phyloP scores from a whole-genome alignment of 192 early-diverging fungal genomes.

The Linnemannia elongata region DNA sequence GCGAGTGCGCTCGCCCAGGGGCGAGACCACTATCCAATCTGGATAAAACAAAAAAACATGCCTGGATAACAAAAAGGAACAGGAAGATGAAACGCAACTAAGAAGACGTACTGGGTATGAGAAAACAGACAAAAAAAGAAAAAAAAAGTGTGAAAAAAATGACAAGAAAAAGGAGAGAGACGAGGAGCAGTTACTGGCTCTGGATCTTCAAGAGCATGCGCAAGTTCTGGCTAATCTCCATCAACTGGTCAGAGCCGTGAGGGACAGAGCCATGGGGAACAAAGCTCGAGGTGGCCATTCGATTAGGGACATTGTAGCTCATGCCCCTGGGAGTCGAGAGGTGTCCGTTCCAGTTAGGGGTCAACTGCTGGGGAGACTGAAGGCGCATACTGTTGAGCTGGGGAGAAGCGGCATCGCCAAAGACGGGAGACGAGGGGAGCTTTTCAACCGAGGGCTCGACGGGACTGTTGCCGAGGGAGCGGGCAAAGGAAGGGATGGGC shows the following conservation, averaged over 20 bases:
- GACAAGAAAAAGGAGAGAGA: not conserved
- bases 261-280: conserved; percentile 17
- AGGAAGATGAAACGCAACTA: conserved; percentile 3
- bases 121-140: conserved; percentile 6
- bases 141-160: not conserved
- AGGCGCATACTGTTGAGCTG: conserved; percentile 41
- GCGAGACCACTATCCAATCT: conserved; percentile 22
- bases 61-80: conserved; percentile 34
- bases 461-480: conserved; percentile 29
- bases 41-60: conserved; percentile 38
- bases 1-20: not conserved
- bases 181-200: conserved; percentile 43
- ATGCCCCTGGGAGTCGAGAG: conserved; percentile 32
- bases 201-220: conserved; percentile 66
- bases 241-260: conserved; percentile 41
- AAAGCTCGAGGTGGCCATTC: conserved; percentile 61
- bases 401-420: conserved; percentile 42
- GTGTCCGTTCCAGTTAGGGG: conserved; percentile 2
- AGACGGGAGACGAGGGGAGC: conserved; percentile 28
- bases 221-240: conserved; percentile 64
- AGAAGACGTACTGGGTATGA: not conserved
- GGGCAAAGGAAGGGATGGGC: conserved; percentile 63
- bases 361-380: conserved; percentile 1
- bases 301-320: conserved; percentile 57
- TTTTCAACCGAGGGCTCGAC: conserved; percentile 23